Conservation (phyloP, 2,329 filamentous ascomycete species). For the Alternaria tenuissima region DNA sequence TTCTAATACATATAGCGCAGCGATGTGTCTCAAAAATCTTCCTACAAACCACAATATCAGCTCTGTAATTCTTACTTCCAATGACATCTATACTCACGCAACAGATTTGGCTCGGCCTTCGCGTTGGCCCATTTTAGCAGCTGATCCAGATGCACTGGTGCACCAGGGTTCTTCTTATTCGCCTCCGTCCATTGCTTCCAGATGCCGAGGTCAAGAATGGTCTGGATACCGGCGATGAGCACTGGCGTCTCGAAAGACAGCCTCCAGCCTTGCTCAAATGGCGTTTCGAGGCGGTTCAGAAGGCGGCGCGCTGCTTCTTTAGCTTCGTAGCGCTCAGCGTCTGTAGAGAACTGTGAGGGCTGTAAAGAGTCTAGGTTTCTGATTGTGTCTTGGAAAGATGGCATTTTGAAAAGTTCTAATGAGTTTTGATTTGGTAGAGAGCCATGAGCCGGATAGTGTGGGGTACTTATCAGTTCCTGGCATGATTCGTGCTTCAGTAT, state of each 20-base stretch:
- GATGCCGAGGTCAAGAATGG: constrained; percentile 2
- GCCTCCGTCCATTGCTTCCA: constrained; percentile 12
- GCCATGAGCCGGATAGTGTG: neutral
- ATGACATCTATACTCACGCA: neutral
- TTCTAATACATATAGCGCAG: constrained; percentile 8
- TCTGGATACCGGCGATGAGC: constrained; percentile 9
- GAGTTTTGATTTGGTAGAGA: neutral
- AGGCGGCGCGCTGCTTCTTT: constrained; percentile 12
- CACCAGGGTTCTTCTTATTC: constrained; percentile 2
- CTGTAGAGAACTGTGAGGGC: neutral
- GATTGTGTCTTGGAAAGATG: neutral
- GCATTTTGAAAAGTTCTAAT: neutral
- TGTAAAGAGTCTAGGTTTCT: neutral
- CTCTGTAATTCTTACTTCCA: too few relatives aligned
- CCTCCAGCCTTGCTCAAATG: constrained; percentile 12
- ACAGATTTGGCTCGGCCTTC: constrained; percentile 1
- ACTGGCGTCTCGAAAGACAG: constrained; percentile 7
- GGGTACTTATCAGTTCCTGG: neutral
- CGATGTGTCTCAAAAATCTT: constrained; percentile 4
- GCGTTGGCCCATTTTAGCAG: constrained; percentile 6
- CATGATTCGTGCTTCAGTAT: neutral
- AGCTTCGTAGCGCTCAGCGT: constrained; percentile 4
- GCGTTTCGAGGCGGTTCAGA: constrained; percentile 7
- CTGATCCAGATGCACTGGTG: constrained; percentile 1
- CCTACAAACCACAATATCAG: neutral